These are phyloP conservation scores for Jatropha multifida DNA, from an alignment of 441 rosid species.

Conservation along the genomic window DNA sequence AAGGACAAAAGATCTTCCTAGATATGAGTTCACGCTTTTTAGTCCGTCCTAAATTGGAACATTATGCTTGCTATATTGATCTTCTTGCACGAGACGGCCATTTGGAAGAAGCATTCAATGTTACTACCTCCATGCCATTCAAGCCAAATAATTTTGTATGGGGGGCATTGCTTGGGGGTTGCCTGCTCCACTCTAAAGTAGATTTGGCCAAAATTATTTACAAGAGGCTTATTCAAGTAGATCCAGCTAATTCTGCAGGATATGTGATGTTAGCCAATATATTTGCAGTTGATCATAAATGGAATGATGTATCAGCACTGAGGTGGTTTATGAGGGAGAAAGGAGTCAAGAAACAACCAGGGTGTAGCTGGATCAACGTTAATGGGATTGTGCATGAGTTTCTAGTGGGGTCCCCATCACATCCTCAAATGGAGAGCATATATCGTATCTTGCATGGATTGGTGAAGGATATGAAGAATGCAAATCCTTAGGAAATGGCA, in stretches of 20 bases:
- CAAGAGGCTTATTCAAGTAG: conserved; percentile 30
- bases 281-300: conserved; percentile 28
- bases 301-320: conserved; percentile 28
- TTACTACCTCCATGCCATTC: conserved; percentile 40
- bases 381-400: conserved; percentile 26
- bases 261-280: conserved; percentile 39
- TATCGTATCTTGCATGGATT: conserved; percentile 4
- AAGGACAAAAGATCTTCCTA: conserved; percentile 34
- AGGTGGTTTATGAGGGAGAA: conserved; percentile 34
- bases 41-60: conserved; percentile 35
- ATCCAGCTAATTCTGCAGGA: conserved; percentile 35
- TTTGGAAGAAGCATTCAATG: conserved; percentile 41
- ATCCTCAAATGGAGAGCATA: conserved; percentile 15
- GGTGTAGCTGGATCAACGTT: conserved; percentile 38
- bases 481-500: conserved; percentile 2
- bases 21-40: conserved; percentile 31
- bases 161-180: conserved; percentile 51
- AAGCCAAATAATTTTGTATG: conserved; percentile 45
- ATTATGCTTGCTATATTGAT: conserved; percentile 48
- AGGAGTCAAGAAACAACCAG: conserved; percentile 41
- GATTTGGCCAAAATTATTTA: conserved; percentile 34
- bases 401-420: conserved; percentile 17
- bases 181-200: conserved; percentile 36
- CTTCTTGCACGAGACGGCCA: conserved; percentile 44
- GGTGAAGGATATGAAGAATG: conserved; percentile 10